These are phyloP conservation scores for Lactarius trivialis DNA, from an alignment of 768 basidiomycete genomes.

Conservation along the genomic window DNA sequence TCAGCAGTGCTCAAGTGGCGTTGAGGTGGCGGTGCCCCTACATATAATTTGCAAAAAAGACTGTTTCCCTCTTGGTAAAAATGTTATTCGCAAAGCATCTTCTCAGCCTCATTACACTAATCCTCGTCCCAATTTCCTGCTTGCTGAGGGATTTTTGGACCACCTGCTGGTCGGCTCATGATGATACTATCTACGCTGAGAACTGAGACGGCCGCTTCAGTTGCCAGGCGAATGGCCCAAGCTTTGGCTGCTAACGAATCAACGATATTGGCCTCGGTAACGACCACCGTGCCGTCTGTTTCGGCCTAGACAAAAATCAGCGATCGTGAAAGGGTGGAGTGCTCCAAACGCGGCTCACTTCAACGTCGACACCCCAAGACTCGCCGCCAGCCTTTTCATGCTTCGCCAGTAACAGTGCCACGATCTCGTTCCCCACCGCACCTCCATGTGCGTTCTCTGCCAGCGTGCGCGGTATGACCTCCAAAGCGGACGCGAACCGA, in stretches of 20 bases:
- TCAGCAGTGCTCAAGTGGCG: too few relatives aligned
- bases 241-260: slow-evolving; percentile 87
- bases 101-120: slow-evolving; percentile 19
- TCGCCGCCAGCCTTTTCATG: slow-evolving; percentile 73
- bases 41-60: too few relatives aligned
- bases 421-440: slow-evolving; percentile 87
- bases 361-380: slow-evolving; percentile 82
- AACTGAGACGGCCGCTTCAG: slow-evolving; percentile 85
- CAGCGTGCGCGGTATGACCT: slow-evolving; percentile 86
- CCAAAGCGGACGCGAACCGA: slow-evolving; percentile 81
- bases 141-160: slow-evolving; percentile 83
- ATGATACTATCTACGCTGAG: slow-evolving; percentile 97
- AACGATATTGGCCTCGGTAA: slow-evolving; percentile 60
- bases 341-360: slow-evolving; percentile 43
- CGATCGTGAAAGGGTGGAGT: neutral
- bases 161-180: slow-evolving; percentile 90
- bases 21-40: too few relatives aligned
- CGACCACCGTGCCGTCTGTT: slow-evolving; percentile 65
- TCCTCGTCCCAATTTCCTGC: slow-evolving; percentile 85
- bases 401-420: slow-evolving; percentile 84
- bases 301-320: slow-evolving; percentile 48
- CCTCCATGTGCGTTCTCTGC: slow-evolving; percentile 94
- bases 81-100: neutral
- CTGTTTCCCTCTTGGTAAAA: neutral
- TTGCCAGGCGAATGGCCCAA: slow-evolving; percentile 87